phyloP scores from a whole-genome alignment of 2,329 filamentous ascomycete species.

The Macroventuria anomochaeta region DNA sequence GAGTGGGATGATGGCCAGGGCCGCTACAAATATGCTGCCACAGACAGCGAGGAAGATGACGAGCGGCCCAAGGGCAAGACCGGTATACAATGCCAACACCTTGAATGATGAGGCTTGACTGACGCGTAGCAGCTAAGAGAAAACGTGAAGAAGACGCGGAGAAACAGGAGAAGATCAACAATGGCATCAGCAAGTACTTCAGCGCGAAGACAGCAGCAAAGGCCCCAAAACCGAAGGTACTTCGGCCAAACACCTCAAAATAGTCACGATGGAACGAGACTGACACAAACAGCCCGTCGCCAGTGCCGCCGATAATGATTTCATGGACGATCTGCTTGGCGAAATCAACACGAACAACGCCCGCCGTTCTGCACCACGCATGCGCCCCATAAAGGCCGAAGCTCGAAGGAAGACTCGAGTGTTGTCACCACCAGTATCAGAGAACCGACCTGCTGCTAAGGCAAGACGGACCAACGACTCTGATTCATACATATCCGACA shows the following conservation, averaged over 20 bases:
- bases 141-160: conserved; percentile 87
- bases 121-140: conserved; percentile 70
- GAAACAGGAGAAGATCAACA: conserved; percentile 84
- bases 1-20: conserved; percentile 71
- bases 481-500: conserved; percentile 56
- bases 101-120: conserved; percentile 8
- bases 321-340: conserved; percentile 81
- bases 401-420: conserved; percentile 80
- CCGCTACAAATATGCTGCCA: conserved; percentile 69
- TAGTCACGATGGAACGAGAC: not conserved
- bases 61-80: conserved; percentile 67
- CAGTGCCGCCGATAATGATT: conserved; percentile 87
- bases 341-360: conserved; percentile 84
- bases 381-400: conserved; percentile 74
- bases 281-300: conserved; percentile 66
- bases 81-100: conserved; percentile 47
- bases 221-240: conserved; percentile 81
- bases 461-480: conserved; percentile 33
- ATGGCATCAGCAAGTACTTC: conserved; percentile 94
- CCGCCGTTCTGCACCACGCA: conserved; percentile 58
- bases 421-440: conserved; percentile 73
- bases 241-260: conserved; percentile 7
- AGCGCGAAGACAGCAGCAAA: conserved; percentile 70
- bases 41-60: conserved; percentile 74
- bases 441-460: conserved; percentile 47